phyloP scores from a whole-genome alignment of 169 alveolate species.

The Plasmodium adleri region DNA sequence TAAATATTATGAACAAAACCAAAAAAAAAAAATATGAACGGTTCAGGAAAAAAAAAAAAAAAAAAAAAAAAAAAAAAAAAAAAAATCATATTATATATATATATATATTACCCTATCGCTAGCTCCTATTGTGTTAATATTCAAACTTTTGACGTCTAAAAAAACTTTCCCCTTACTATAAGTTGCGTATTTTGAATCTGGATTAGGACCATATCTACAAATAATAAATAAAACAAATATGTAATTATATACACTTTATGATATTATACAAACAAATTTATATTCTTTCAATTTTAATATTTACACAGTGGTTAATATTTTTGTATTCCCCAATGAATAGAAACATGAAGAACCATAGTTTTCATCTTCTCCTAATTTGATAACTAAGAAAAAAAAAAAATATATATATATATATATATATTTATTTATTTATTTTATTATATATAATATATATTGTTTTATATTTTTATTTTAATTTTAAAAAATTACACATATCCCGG shows the following conservation, averaged over 20 bases:
- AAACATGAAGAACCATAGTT: constrained; percentile 70
- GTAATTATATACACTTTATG: not conserved
- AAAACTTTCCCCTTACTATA: constrained; percentile 68
- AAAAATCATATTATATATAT: not conserved
- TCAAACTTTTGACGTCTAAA: constrained; percentile 47
- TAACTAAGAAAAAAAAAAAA: constrained; percentile 9
- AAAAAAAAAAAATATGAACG: constrained; percentile 5
- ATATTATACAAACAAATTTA: not conserved
- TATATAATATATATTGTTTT: not conserved
- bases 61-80: constrained; percentile 29
- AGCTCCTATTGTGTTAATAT: constrained; percentile 33
- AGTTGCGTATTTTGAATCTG: constrained; percentile 67
- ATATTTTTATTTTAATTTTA: not conserved
- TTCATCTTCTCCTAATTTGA: constrained; percentile 66
- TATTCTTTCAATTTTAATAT: not conserved
- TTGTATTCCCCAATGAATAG: constrained; percentile 64
- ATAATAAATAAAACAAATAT: constrained; percentile 12
- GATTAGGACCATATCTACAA: constrained; percentile 73
- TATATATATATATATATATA: not conserved
- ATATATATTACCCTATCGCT: constrained; percentile 33
- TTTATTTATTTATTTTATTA: not conserved
- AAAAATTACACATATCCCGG: constrained; percentile 68
- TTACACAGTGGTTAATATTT: constrained; percentile 48
- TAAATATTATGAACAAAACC: not conserved
- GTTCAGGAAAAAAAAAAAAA: constrained; percentile 1